Evolutionary conservation across 1,139 yeast species (phyloP).

Genomic region (Spencermartinsiella ligniputridi): DNA sequence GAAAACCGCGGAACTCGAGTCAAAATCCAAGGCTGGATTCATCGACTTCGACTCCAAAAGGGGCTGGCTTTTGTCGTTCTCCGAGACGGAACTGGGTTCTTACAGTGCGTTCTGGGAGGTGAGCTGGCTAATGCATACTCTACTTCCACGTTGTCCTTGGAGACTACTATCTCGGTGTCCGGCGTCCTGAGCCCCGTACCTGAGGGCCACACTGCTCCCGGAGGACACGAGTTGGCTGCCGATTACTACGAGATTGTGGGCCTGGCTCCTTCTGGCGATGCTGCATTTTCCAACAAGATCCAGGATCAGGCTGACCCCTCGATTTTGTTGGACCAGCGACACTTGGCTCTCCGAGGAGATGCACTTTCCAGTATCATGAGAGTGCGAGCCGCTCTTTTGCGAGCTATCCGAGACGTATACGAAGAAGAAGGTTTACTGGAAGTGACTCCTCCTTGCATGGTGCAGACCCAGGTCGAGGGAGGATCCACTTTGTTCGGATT

Average conservation of each 20-base stretch:
- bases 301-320: conserved; percentile 95
- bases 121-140: conserved; percentile 88
- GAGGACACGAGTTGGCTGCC: conserved; percentile 89
- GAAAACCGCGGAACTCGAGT: conserved; percentile 59
- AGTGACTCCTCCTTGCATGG: conserved; percentile 99
- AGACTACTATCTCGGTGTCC: conserved; percentile 72
- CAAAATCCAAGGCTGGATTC: conserved; percentile 89
- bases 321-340: conserved; percentile 88
- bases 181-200: conserved; percentile 83
- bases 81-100: conserved; percentile 90
- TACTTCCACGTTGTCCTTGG: conserved; percentile 81
- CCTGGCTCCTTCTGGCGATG: conserved; percentile 94
- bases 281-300: conserved; percentile 88
- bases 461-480: conserved; percentile 99
- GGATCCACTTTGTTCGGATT: conserved; percentile 93
- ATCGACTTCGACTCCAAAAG: conserved; percentile 88
- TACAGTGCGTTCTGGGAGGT: conserved; percentile 86
- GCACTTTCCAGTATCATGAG: conserved; percentile 90
- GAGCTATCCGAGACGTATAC: conserved; percentile 71
- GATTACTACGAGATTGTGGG: conserved; percentile 88
- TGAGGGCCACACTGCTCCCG: conserved; percentile 96
- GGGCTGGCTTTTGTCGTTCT: conserved; percentile 86
- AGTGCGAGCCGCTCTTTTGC: conserved; percentile 79
- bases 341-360: conserved; percentile 92
- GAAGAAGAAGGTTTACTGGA: conserved; percentile 73